Conservation (phyloP, 164 flowering plant genomes). For the Vitis vinifera region DNA sequence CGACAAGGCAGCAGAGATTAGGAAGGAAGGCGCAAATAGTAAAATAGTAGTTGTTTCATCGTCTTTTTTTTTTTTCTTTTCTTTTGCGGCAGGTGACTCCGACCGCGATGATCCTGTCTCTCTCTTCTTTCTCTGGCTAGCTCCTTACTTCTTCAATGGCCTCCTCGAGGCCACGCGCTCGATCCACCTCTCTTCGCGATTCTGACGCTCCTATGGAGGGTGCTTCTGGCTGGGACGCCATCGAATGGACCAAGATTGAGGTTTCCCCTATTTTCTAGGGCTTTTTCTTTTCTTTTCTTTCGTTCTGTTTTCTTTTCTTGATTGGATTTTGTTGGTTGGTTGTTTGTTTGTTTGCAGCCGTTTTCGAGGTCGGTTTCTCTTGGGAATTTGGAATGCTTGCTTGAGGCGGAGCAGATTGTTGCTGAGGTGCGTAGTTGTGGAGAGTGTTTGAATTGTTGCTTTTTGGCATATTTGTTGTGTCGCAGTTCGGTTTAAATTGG, state of each 20-base stretch:
- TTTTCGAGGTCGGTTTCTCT: constrained; percentile 51
- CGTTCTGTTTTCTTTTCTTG: background rate
- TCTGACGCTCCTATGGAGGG: constrained; percentile 35
- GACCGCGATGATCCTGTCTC: no score
- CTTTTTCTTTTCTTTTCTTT: background rate
- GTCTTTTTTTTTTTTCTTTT: no score
- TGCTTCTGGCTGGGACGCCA: constrained; percentile 75
- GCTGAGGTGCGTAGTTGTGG: constrained; percentile 57
- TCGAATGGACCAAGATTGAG: constrained; percentile 90
- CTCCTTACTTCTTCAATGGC: no score
- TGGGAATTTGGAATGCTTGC: constrained; percentile 47
- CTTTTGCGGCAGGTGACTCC: no score
- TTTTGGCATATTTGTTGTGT: background rate
- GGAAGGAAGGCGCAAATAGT: no score
- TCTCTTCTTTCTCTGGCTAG: no score
- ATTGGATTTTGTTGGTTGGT: background rate
- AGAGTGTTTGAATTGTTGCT: constrained; percentile 1
- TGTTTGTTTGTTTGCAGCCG: constrained; percentile 41
- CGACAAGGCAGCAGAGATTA: no score
- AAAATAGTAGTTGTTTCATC: no score
- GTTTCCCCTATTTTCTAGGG: constrained; percentile 34
- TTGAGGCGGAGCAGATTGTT: constrained; percentile 64
- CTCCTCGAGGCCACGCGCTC: no score
- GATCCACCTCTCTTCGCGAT: no score
- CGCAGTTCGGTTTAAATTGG: no score